Conservation (phyloP, 2,329 filamentous ascomycete species). For the Rugonectria rugulosa region DNA sequence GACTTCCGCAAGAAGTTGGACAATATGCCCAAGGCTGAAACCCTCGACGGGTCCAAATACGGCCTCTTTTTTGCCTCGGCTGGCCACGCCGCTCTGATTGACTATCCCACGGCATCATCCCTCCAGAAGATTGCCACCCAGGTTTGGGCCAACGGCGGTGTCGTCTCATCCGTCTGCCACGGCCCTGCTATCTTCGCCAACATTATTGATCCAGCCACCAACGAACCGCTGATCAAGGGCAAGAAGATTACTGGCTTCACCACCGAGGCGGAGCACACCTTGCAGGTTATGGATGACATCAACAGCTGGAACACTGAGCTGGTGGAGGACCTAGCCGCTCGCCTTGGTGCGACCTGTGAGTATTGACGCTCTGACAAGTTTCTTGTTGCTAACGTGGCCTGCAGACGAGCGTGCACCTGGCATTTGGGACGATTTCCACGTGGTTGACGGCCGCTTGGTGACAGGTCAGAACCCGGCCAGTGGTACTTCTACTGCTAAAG, state of each 20-base stretch:
- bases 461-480: slow-evolving; percentile 53
- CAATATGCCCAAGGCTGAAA: slow-evolving; percentile 47
- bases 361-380: slow-evolving; percentile 4
- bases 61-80: slow-evolving; percentile 39
- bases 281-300: slow-evolving; percentile 44
- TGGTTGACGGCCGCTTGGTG: slow-evolving; percentile 48
- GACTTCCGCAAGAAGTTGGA: slow-evolving; percentile 56
- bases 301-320: slow-evolving; percentile 41
- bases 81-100: slow-evolving; percentile 54
- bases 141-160: slow-evolving; percentile 49
- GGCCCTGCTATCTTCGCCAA: slow-evolving; percentile 49
- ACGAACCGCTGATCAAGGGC: slow-evolving; percentile 47
- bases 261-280: slow-evolving; percentile 45
- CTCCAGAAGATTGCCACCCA: slow-evolving; percentile 51
- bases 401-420: slow-evolving; percentile 17
- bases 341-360: slow-evolving; percentile 43
- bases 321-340: slow-evolving; percentile 44
- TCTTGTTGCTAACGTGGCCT: not conserved
- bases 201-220: slow-evolving; percentile 42
- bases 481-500: slow-evolving; percentile 47
- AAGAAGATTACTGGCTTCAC: slow-evolving; percentile 51
- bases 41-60: slow-evolving; percentile 35
- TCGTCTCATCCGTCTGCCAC: slow-evolving; percentile 53
- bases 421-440: slow-evolving; percentile 41
- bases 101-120: slow-evolving; percentile 51